Evolutionary conservation across 345 rosid species (phyloP).

Genomic region (Physaria fendleri): DNA sequence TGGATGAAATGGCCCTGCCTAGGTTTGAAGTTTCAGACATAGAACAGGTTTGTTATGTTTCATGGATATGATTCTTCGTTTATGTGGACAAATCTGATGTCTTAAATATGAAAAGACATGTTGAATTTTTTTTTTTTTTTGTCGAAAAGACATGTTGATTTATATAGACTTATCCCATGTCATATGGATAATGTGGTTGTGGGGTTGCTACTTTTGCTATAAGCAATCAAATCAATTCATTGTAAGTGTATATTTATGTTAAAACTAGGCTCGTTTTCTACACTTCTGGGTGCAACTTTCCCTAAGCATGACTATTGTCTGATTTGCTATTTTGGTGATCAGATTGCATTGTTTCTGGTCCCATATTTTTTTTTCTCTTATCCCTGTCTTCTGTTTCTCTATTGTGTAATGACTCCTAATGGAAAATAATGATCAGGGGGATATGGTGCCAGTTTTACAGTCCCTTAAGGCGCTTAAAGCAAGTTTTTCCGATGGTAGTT

Average conservation of each 20-base stretch:
- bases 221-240: background rate
- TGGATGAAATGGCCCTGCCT: constrained; percentile 67
- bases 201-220: constrained; percentile 9
- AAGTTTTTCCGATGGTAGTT: constrained; percentile 35
- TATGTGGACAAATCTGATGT: background rate
- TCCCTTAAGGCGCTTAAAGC: constrained; percentile 62
- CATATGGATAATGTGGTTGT: background rate
- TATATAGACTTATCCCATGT: background rate
- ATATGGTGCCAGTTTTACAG: constrained; percentile 63
- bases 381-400: constrained; percentile 6
- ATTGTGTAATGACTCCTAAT: constrained; percentile 18
- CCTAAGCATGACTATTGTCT: background rate
- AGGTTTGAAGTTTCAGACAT: constrained; percentile 59
- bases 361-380: background rate
- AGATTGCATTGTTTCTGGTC: constrained; percentile 10
- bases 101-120: background rate
- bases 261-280: background rate
- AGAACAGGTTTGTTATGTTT: constrained; percentile 55
- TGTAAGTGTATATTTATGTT: background rate
- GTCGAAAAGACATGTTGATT: background rate
- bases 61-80: background rate
- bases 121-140: no score
- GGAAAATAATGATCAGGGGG: constrained; percentile 44
- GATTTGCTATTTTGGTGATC: constrained; percentile 1
- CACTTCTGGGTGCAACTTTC: background rate